phyloP scores from a whole-genome alignment of 2,329 filamentous ascomycete genomes.

The Plectosphaerella sp. region DNA sequence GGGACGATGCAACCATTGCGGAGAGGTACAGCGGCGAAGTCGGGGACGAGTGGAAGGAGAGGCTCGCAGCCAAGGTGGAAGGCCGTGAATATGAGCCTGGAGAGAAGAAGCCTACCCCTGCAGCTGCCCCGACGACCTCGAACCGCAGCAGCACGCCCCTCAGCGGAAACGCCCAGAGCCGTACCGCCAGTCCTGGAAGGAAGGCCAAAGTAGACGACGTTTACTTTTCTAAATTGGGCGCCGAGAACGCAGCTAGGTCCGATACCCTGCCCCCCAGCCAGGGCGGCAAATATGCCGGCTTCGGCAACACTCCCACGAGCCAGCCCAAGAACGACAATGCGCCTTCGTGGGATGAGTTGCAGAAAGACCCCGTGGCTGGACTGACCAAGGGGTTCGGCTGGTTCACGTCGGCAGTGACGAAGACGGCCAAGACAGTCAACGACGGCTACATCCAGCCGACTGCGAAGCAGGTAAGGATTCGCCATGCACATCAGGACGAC shows the following conservation, averaged over 20 bases:
- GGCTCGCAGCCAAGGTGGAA: slow-evolving; percentile 82
- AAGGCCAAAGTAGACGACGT: slow-evolving; percentile 71
- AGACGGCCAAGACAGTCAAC: slow-evolving; percentile 88
- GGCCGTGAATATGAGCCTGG: slow-evolving; percentile 78
- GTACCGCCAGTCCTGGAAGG: slow-evolving; percentile 36
- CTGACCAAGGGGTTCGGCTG: slow-evolving; percentile 92
- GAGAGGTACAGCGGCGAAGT: slow-evolving; percentile 87
- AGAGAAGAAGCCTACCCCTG: slow-evolving; percentile 47
- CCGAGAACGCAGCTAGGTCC: slow-evolving; percentile 73
- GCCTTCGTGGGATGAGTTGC: slow-evolving; percentile 79
- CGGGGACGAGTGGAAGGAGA: slow-evolving; percentile 93
- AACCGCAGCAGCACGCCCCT: slow-evolving; percentile 36
- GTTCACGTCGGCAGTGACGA: slow-evolving; percentile 83
- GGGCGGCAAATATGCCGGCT: slow-evolving; percentile 88
- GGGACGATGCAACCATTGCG: slow-evolving; percentile 85
- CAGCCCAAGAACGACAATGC: slow-evolving; percentile 41
- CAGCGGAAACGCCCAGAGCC: slow-evolving; percentile 30
- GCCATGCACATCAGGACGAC: not conserved
- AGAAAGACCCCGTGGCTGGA: slow-evolving; percentile 84
- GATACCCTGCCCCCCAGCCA: slow-evolving; percentile 78
- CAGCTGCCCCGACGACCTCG: slow-evolving; percentile 28
- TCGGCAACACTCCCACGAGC: slow-evolving; percentile 71
- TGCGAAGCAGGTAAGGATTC: slow-evolving; percentile 67
- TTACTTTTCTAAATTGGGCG: slow-evolving; percentile 83
- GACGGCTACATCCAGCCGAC: slow-evolving; percentile 90